Evolutionary conservation across 1,139 yeast species (phyloP), one percentile per base, ranked within the genome.

Genomic region (Yamadazyma trypodendri): DNA sequence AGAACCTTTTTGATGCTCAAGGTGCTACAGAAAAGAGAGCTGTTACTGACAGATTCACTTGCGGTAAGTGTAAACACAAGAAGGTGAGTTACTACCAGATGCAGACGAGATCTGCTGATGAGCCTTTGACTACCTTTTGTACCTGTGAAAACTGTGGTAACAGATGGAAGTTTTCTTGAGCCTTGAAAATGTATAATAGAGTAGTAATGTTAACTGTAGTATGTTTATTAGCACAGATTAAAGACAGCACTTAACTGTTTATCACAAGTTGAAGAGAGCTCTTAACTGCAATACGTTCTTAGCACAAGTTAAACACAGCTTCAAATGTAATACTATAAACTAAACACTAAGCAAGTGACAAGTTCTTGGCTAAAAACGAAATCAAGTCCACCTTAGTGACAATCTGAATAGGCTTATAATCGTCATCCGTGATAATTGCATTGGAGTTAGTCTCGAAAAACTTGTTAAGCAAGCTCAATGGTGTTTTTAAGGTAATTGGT

Each of bases 91-190:
- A 92, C 61, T 92, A 89, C 64, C 98, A 92, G 68, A 78, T 92
- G 85, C 98, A 92, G 71, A 92, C 98, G 28, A 75, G 98, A 63
- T 86, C 96, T 41, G 98, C 98, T 18, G 98, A 92, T 78, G 98
- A 92, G 64, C 98, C 98, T 43, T 77, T 92, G 56, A 92, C 98
- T 7, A 92, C 98, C 2, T 92, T 92, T 60, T 92, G 97, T 69
- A 90, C 97, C 2, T 92, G 97, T 69, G 97, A 90, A 56, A 86
- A 82, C 51, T 92, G 98, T 71, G 97, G 97, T 49, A 88, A 92
- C 59, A 79, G 97, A 63, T 92, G 97, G 97, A 90, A 92, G 64
- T 90, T 90, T 58, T 84, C 92, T 15, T 84, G 54, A 16, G 18
- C 4, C 3, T 12, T 18, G 8, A 8, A 18, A 18, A 4, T 28